Conservation (phyloP, 352 stramenopile genomes). For the Phytophthora europaea region DNA sequence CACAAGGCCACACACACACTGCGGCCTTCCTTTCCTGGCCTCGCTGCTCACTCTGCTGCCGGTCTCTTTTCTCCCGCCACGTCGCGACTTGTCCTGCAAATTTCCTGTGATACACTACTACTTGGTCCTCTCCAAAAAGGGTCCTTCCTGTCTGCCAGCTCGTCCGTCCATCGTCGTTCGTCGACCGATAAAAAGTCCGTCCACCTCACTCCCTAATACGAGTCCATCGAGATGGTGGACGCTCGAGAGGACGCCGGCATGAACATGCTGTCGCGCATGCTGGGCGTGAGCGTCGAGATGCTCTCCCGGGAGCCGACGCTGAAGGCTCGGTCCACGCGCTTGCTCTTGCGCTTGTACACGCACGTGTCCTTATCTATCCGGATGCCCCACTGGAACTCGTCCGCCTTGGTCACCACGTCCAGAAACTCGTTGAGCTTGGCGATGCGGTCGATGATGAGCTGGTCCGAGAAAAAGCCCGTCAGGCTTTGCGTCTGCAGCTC, state of each 20-base stretch:
- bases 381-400: constrained; percentile 91
- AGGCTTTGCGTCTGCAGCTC: constrained; percentile 88
- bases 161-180: background rate
- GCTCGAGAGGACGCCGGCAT: constrained; percentile 61
- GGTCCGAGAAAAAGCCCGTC: constrained; percentile 86
- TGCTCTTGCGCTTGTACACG: constrained; percentile 92
- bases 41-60: background rate
- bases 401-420: constrained; percentile 84
- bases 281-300: constrained; percentile 82
- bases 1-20: constrained; percentile 20
- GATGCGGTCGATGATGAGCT: constrained; percentile 89
- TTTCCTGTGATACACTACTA: constrained; percentile 52
- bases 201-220: constrained; percentile 38
- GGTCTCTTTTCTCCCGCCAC: background rate
- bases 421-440: constrained; percentile 90
- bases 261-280: constrained; percentile 84
- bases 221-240: constrained; percentile 79
- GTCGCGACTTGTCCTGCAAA: constrained; percentile 26
- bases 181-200: background rate
- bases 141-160: constrained; percentile 3
- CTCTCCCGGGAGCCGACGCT: constrained; percentile 76
- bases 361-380: constrained; percentile 92
- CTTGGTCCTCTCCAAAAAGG: constrained; percentile 32
- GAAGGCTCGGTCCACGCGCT: constrained; percentile 75
- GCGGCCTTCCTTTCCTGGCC: background rate